These are phyloP conservation scores for Tolypocladium sp. DNA, from an alignment of 2,329 filamentous ascomycete genomes.

Conservation along the genomic window DNA sequence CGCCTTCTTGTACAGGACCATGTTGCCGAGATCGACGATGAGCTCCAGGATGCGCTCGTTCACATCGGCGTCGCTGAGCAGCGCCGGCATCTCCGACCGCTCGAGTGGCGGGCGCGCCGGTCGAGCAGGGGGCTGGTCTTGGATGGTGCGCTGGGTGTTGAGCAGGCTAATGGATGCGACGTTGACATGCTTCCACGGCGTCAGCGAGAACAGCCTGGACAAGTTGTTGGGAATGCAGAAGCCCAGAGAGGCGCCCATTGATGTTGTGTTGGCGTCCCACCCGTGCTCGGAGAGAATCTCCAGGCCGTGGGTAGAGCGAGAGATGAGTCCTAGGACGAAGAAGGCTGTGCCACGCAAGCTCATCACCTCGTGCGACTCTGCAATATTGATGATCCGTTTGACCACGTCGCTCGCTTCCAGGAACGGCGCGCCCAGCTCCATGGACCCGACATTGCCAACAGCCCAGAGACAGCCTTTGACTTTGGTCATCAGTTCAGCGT, in stretches of 20 bases:
- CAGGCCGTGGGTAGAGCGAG: conserved; percentile 81
- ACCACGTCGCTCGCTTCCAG: conserved; percentile 86
- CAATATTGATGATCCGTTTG: conserved; percentile 77
- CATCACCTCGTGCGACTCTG: conserved; percentile 80
- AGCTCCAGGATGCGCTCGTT: conserved; percentile 77
- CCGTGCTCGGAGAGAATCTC: conserved; percentile 84
- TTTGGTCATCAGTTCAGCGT: conserved; percentile 77
- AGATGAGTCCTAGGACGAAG: conserved; percentile 89
- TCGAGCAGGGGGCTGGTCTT: conserved; percentile 30
- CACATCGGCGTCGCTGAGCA: conserved; percentile 51
- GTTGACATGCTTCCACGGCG: conserved; percentile 47
- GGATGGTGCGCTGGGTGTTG: conserved; percentile 43
- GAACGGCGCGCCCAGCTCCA: conserved; percentile 94
- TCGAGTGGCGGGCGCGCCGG: conserved; percentile 33
- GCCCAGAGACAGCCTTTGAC: conserved; percentile 98
- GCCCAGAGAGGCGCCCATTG: conserved; percentile 73
- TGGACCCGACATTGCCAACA: conserved; percentile 93
- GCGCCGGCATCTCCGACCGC: conserved; percentile 27
- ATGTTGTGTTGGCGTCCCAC: conserved; percentile 87
- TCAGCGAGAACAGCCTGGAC: conserved; percentile 65
- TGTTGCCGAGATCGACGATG: conserved; percentile 83
- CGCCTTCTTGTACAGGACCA: conserved; percentile 82
- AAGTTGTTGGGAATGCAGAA: conserved; percentile 80
- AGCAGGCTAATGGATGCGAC: conserved; percentile 37
- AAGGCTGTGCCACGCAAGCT: conserved; percentile 92